Evolutionary conservation across 106 monocot genomes (phyloP).

Genomic region (Triglochin maritima): DNA sequence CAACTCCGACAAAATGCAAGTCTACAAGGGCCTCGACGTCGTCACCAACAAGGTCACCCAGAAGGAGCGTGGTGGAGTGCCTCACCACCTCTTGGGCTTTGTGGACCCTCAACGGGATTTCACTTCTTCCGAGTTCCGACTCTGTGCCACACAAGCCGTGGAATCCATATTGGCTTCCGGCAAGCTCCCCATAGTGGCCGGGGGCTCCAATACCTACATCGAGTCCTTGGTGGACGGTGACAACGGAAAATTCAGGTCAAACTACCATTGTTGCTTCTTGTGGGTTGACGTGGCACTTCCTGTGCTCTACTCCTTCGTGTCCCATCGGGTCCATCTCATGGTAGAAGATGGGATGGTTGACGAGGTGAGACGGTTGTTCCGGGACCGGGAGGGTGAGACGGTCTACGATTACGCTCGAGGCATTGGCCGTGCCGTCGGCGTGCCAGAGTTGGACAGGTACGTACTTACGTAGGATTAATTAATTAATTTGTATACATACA

Average conservation of each 20-base stretch:
- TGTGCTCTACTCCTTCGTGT: conserved; percentile 7
- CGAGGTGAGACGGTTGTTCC: conserved; percentile 14
- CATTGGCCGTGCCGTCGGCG: conserved; percentile 21
- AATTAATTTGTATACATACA: too few relatives aligned
- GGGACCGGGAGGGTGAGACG: not conserved
- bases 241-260: conserved; percentile 16
- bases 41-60: conserved; percentile 51
- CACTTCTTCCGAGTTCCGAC: conserved; percentile 40
- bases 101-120: conserved; percentile 36
- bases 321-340: conserved; percentile 18
- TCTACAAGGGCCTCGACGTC: conserved; percentile 43
- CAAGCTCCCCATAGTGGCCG: conserved; percentile 38
- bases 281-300: conserved; percentile 21
- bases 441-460: conserved; percentile 30
- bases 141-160: conserved; percentile 7
- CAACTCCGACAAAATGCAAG: conserved; percentile 66
- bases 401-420: conserved; percentile 13
- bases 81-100: conserved; percentile 46
- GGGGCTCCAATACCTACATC: conserved; percentile 52
- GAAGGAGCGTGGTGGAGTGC: conserved; percentile 25
- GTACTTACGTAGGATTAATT: conserved; percentile 6
- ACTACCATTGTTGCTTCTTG: conserved; percentile 26
- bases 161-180: conserved; percentile 13
- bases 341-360: conserved; percentile 15
- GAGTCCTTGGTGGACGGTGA: conserved; percentile 47